Conservation (phyloP, 1,139 yeast species). For the Pichia sp. region DNA sequence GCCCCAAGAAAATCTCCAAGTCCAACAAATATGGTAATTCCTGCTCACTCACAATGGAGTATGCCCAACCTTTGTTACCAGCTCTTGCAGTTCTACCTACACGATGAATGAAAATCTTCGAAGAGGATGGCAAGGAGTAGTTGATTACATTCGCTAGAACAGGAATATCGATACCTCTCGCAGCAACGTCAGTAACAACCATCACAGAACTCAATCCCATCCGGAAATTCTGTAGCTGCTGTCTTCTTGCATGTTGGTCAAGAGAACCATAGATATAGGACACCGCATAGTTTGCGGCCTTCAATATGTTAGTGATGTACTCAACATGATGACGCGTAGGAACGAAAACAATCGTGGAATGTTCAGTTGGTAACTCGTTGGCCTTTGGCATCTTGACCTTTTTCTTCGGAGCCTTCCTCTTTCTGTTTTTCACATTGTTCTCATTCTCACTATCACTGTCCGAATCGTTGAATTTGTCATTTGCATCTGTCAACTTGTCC, state of each 20-base stretch:
- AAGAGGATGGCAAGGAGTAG: slow-evolving; percentile 83
- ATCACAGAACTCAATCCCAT: slow-evolving; percentile 75
- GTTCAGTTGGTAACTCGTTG: slow-evolving; percentile 73
- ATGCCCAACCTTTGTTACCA: slow-evolving; percentile 97
- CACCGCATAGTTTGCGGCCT: slow-evolving; percentile 70
- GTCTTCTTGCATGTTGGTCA: slow-evolving; percentile 91
- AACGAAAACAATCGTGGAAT: slow-evolving; percentile 87
- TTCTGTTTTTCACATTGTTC: slow-evolving; percentile 18
- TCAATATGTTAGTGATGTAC: slow-evolving; percentile 65
- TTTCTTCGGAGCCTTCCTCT: slow-evolving; percentile 34
- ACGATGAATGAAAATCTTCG: slow-evolving; percentile 91
- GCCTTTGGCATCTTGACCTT: slow-evolving; percentile 65
- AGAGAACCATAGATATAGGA: slow-evolving; percentile 91
- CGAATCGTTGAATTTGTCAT: slow-evolving; percentile 41
- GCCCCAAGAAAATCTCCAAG: slow-evolving; percentile 83
- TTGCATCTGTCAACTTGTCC: slow-evolving; percentile 46
- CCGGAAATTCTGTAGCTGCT: slow-evolving; percentile 81
- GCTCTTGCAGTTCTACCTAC: slow-evolving; percentile 99
- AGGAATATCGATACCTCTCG: slow-evolving; percentile 99
- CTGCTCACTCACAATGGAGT: slow-evolving; percentile 75
- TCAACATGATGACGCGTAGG: slow-evolving; percentile 99
- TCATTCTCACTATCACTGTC: slow-evolving; percentile 47
- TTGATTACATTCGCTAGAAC: slow-evolving; percentile 90
- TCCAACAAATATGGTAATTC: slow-evolving; percentile 90
- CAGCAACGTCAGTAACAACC: slow-evolving; percentile 98